Base-by-base conservation (phyloP, 371 early-diverging fungal genomes). In the Funneliformis caledonium region DNA sequence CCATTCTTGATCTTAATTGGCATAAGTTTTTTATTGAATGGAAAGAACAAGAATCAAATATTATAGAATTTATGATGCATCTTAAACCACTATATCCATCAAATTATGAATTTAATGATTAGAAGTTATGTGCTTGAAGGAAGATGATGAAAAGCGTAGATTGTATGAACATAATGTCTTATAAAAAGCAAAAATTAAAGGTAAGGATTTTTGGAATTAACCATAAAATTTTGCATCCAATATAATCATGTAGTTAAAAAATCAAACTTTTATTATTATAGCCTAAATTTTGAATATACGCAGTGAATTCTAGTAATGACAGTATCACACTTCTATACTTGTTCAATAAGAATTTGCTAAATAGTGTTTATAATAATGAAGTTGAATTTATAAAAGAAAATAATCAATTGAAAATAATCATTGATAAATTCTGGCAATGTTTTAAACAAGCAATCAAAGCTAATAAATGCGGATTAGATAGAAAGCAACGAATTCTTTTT, bases 91-190 rank as follows among this genome's bases (percentile, higher is more conserved):
- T 67, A 37, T 67, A 67, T 67, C 10, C 43, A 43, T 37, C 10
- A 37, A 67, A 42, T 42, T 67, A 37, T 67, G 10, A 67, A 67
- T 37, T 67, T 67, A 67, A 45, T 67, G 68, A 67, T 42, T 5
- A 9, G 12, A 2, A 62, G 19, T 42, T 64, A 5, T 37, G 42
- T 42, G 43, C 42, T 12, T 67, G 0, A 0, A 26, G 68, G 5
- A 67, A 19, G 37, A 31, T 26, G 26, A 26, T 0, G 0, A 26
- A 26, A 26, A 26, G 26, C 26, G 26, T 26, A 26, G 26, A 0
- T 26, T 26, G 0, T 26, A 26, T 0, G 0, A 26, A 26, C 0
- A 26, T 26, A 26, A 26, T 26, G 0, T 0, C 26, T 26, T 26
- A 26, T 26, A 26, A 26, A 26, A 26, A 26, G 26, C 26, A 26